Base-by-base conservation (phyloP, 148 eudicot species). In the Heliosperma pusillum region DNA sequence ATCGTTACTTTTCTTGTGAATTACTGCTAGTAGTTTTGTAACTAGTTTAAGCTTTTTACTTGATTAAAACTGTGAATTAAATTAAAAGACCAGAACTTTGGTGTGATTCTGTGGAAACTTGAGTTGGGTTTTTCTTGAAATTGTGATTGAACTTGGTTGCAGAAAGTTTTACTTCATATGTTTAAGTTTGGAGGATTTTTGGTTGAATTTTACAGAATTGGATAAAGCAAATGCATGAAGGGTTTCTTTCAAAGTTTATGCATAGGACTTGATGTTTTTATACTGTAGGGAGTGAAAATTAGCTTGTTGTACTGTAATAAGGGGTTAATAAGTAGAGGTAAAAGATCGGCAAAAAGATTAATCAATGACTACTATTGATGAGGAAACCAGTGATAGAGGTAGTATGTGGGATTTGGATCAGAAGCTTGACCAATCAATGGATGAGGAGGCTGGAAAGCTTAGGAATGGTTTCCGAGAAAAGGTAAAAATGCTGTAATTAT, bases 361-460 rank as follows among this genome's bases (percentile, higher is more conserved):
- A 69, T 29, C 44, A 62, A 80, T 80, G 82, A 78, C 79, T 42
- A 82, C 85, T 74, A 64, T 76, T 72, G 87, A 81, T 68, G 91
- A 81, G 70, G 87, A 71, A 4, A 80, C 70, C 68, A 87, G 79
- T 44, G 77, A 77, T 36, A 87, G 74, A 80, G 97, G 97, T 12
- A 82, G 94, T 80, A 90, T 92, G 93, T 96, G 97, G 97, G 97
- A 55, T 78, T 87, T 96, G 90, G 97, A 90, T 45, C 97, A 89
- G 81, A 92, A 84, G 86, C 91, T 96, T 78, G 97, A 92, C 79
- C 97, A 92, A 80, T 89, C 93, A 70, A 89, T 90, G 96, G 98
- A 93, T 81, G 96, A 90, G 82, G 98, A 93, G 77, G 96, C 97
- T 75, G 99, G 90, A 74, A 92, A 85, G 78, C 85, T 95, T 62